phyloP scores from a whole-genome alignment of 2,329 filamentous ascomycete genomes.

The Fusarium sp. region DNA sequence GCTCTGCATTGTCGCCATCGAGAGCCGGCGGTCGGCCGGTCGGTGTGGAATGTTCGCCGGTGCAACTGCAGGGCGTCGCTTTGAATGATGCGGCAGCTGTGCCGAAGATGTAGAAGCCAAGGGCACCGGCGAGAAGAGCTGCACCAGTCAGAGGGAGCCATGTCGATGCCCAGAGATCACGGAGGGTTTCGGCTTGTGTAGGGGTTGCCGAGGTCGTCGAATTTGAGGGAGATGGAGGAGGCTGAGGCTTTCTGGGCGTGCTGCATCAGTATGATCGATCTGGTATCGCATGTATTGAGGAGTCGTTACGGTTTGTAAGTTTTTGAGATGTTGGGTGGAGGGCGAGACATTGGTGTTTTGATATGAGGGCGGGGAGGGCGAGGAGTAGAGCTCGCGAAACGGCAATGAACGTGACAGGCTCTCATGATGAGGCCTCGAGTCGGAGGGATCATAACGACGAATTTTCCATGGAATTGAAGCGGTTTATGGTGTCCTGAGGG shows the following conservation, averaged over 20 bases:
- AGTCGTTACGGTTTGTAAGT: slow-evolving; percentile 46
- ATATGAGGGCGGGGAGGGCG: slow-evolving; percentile 35
- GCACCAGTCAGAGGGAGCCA: slow-evolving; percentile 58
- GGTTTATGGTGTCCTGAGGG: neutral
- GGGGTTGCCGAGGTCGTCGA: slow-evolving; percentile 24
- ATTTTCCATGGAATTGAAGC: slow-evolving; percentile 23
- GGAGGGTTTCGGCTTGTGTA: slow-evolving; percentile 46
- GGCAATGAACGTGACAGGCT: slow-evolving; percentile 37
- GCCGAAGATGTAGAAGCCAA: slow-evolving; percentile 59
- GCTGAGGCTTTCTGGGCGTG: slow-evolving; percentile 24
- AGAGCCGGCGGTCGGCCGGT: slow-evolving; percentile 61
- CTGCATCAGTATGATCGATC: slow-evolving; percentile 7
- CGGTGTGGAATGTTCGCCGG: slow-evolving; percentile 50
- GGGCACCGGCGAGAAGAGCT: slow-evolving; percentile 54
- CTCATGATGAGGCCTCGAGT: slow-evolving; percentile 39
- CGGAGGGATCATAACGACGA: slow-evolving; percentile 44
- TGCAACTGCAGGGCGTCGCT: slow-evolving; percentile 33
- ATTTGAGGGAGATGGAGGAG: neutral
- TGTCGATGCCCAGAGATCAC: slow-evolving; percentile 50
- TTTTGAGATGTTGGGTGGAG: slow-evolving; percentile 38
- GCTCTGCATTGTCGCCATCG: slow-evolving; percentile 57
- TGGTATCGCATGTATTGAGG: neutral
- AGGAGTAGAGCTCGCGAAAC: slow-evolving; percentile 44
- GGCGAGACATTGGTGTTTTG: slow-evolving; percentile 29
- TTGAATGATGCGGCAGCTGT: slow-evolving; percentile 50